phyloP scores from a whole-genome alignment of 768 basidiomycete genomes.

The Tulasnella sp. region DNA sequence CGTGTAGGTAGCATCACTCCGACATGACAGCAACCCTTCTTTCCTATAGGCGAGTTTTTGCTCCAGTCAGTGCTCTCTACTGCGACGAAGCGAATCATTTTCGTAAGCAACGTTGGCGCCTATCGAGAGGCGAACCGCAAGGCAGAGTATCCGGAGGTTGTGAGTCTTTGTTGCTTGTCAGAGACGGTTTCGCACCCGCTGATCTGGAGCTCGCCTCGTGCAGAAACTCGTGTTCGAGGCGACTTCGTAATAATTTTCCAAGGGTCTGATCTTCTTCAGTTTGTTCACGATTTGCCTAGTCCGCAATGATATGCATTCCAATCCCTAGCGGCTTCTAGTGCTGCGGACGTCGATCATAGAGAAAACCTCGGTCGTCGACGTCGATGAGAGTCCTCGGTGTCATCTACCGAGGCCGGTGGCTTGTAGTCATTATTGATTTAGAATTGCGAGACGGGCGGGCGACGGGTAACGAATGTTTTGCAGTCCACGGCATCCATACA shows the following conservation, averaged over 20 bases:
- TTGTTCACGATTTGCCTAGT: background rate
- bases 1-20: background rate
- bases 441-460: background rate
- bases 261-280: background rate
- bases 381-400: background rate
- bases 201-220: background rate
- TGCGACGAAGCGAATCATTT: background rate
- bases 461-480: background rate
- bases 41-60: background rate
- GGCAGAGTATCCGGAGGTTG: background rate
- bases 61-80: background rate
- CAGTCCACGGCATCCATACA: background rate
- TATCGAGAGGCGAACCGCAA: background rate
- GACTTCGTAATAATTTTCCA: background rate
- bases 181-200: too few species aligned
- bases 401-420: background rate
- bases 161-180: too few species aligned
- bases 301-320: background rate
- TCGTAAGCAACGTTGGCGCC: background rate
- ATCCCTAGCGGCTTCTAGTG: background rate
- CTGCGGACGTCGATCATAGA: background rate
- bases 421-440: background rate
- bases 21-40: background rate
- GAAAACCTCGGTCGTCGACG: background rate
- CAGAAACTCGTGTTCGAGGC: background rate